Base-by-base conservation (phyloP, 768 basidiomycete species). In the Rhodotorula graminis region DNA sequence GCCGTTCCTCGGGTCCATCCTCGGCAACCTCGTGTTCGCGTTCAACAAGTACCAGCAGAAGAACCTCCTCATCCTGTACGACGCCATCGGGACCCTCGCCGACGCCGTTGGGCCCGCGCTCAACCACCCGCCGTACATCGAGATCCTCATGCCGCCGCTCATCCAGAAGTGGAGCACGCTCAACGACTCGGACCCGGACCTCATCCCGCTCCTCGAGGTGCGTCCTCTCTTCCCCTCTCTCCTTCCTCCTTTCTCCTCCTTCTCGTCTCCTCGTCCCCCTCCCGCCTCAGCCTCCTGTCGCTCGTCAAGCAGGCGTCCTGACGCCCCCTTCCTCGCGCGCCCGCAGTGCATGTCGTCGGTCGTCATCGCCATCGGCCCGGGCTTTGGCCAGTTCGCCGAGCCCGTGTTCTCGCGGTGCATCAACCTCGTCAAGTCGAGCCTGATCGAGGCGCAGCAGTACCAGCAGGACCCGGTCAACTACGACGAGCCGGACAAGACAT, bases 41-140 rank as follows among this genome's bases (percentile, higher is more conserved):
- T 99, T 98, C 82, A 87, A 91, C 69, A 97, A 96, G 82, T 99
- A 99, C 82, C 96, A 99, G 80, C 94, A 96, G 82, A 98, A 98
- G 86, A 99, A 99, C 80, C 89, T 98, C 86, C 86, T 99, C 76
- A 99, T 98, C 71, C 83, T 99, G 46, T 98, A 98, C 79, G 96
- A 99, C 78, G 96, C 96, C n/a, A 90, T 99, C 59, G 96, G 96
- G 14, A 99, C 96, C 1, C 84, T 99, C 50, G 96, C 96, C 14
- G 96, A 99, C 79, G 93, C 94, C 9, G 96, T 99, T 57, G 94
- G 94, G 7, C 80, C 88, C 52, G 90, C 92, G 11, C 82, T 99
- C 73, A 88, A 90, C 79, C 91, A 93, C 80, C 86, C 91, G 15
- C 83, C 86, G 16, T 93, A 90, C 80, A 90, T 98, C 64, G 92